phyloP scores from a whole-genome alignment of 2,329 filamentous ascomycete genomes.

The Nigrospora oryzae region DNA sequence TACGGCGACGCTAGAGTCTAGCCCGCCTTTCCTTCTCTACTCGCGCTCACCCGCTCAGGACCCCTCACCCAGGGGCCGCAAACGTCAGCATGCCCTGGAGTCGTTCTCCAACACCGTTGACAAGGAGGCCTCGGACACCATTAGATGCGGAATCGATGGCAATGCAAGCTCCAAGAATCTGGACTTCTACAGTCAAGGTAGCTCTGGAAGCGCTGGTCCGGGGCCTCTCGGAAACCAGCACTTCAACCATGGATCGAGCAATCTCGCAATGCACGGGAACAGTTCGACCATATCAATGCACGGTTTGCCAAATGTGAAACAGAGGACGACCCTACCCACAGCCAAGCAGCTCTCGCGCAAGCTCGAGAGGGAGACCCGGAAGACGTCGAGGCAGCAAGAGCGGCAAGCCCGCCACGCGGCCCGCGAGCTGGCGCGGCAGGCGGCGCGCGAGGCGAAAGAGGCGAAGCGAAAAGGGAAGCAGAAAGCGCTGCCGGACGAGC shows the following conservation, averaged over 20 bases:
- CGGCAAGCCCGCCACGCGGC: background rate
- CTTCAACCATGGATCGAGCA: background rate
- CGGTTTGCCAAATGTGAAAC: background rate
- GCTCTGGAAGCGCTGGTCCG: background rate
- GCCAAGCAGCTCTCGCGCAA: background rate
- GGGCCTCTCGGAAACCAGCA: background rate
- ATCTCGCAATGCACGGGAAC: background rate
- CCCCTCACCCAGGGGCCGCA: background rate
- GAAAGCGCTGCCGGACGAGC: background rate
- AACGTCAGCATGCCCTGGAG: background rate
- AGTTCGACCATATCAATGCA: background rate
- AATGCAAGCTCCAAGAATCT: background rate
- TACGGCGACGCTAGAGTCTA: background rate
- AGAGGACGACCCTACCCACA: background rate
- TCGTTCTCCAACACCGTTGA: too few species aligned
- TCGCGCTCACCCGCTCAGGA: background rate
- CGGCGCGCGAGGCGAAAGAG: background rate
- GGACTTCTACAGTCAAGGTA: background rate
- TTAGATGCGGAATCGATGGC: background rate
- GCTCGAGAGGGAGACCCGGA: conserved; percentile 10
- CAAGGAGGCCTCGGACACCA: background rate
- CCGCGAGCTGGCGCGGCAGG: background rate
- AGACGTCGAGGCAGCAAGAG: background rate
- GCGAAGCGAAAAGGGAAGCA: background rate
- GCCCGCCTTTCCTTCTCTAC: background rate